Base-by-base conservation (phyloP, 805 yeast species). In the Metschnikowia vanudenii region DNA sequence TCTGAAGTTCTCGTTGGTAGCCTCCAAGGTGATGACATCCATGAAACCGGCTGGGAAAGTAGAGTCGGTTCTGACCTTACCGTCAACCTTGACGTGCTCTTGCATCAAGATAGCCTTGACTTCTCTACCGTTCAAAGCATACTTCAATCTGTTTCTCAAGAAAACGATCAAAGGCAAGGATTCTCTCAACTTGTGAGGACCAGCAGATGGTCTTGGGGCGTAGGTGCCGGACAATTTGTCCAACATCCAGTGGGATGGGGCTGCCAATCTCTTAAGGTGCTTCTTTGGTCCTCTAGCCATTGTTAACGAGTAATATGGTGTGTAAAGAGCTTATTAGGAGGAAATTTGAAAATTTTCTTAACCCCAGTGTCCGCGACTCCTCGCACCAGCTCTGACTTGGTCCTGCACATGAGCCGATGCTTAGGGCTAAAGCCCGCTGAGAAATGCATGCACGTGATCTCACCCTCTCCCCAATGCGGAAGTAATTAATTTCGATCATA, bases 231-330 rank as follows among this genome's bases (percentile, higher is more conserved):
- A 88, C 81, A 94, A 83, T 82, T 94, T 94, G 95, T 95, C 99
- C 82, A 94, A 88, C 95, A 94, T 88, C 99, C 99, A 94, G 86
- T 94, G 99, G 82, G 91, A 86, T 84, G 99, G 99, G 76, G 99
- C 99, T 76, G 98, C 97, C 79, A 92, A 86, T 86, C 98, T 90
- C 85, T 92, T 91, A 77, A 91, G 85, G 78, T 92, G 97, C 85
- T 92, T 91, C 91, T 90, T 89, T 86, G 87, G 87, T 76, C 88
- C 88, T 82, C 88, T 81, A 71, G 80, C 87, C 88, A 82, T 82
- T 71, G 77, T 81, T 43, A 31, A 38, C 36, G 43, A 35, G 39
- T 31, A 33, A 37, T 45, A 43, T 41, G 46, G 36, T 35, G 44
- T 14, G 31, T 38, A 28, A 34, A 17, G 34, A 26, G 9, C 19